Evolutionary conservation across 352 stramenopile genomes (phyloP).

Genomic region (Globisporangium echinulatum): DNA sequence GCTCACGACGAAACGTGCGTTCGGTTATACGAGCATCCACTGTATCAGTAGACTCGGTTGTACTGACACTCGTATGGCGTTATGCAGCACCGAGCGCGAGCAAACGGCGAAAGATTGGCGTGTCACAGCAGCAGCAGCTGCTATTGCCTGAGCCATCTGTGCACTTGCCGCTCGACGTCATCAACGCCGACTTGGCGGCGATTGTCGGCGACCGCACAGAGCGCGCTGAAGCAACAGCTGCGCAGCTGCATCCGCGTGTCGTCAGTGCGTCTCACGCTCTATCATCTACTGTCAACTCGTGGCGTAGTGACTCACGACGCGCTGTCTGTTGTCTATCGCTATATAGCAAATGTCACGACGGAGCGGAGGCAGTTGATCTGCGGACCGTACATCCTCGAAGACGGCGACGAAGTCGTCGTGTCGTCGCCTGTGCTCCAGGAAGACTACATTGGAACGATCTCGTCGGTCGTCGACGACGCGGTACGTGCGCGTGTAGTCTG

Average conservation of each 20-base stretch:
- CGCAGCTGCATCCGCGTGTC: slow-evolving; percentile 16
- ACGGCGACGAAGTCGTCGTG: slow-evolving; percentile 73
- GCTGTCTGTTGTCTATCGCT: too few relatives aligned
- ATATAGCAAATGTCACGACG: slow-evolving; percentile 20
- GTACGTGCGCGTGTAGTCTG: slow-evolving; percentile 13
- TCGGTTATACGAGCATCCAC: not conserved
- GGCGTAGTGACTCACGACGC: too few relatives aligned
- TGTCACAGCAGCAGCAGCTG: slow-evolving; percentile 11
- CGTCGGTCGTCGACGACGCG: slow-evolving; percentile 63
- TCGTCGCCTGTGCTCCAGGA: slow-evolving; percentile 55
- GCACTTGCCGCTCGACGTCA: slow-evolving; percentile 46
- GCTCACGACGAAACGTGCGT: slow-evolving; percentile 7
- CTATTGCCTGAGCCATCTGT: slow-evolving; percentile 27
- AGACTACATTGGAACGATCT: slow-evolving; percentile 74
- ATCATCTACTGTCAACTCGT: slow-evolving; percentile 5
- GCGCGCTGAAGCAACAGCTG: slow-evolving; percentile 17
- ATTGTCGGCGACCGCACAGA: slow-evolving; percentile 39
- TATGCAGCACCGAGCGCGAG: slow-evolving; percentile 10
- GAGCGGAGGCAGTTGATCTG: slow-evolving; percentile 52
- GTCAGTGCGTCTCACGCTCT: slow-evolving; percentile 14
- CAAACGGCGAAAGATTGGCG: slow-evolving; percentile 42
- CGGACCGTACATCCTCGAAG: slow-evolving; percentile 72
- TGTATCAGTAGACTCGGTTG: not conserved
- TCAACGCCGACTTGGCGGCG: slow-evolving; percentile 44
- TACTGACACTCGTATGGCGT: not conserved